A percentile compares a stretch with the other conserved stretches of the same genome.
Evolutionary conservation across 306 rosid species (phyloP).

Genomic region (Elaeagnus macrophylla): DNA sequence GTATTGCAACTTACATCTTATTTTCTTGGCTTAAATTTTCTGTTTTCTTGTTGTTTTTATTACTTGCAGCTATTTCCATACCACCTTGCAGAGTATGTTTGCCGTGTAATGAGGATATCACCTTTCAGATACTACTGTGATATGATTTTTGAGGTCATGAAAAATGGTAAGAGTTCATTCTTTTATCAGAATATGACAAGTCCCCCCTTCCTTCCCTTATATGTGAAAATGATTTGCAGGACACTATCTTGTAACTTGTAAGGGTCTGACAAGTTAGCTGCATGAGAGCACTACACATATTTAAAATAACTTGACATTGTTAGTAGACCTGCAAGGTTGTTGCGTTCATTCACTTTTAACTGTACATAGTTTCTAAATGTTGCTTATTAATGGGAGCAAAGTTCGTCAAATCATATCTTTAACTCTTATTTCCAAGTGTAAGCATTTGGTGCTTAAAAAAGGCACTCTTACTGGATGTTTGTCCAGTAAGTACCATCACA

Average conservation of each 20-base stretch:
- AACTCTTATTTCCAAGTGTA: too few relatives aligned
- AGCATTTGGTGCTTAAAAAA: too few relatives aligned
- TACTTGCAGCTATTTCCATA: conserved; percentile 88
- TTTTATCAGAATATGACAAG: too few relatives aligned
- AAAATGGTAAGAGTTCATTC: conserved; percentile 52
- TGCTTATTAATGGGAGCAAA: too few relatives aligned
- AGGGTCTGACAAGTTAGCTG: neutral
- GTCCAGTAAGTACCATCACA: neutral
- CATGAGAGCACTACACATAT: neutral
- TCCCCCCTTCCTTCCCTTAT: conserved; percentile 14
- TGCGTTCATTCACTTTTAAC: too few relatives aligned
- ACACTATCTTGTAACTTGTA: neutral
- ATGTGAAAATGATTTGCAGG: conserved; percentile 2
- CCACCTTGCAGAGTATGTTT: conserved; percentile 79
- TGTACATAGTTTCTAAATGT: too few relatives aligned
- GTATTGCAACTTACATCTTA: neutral
- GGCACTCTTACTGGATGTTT: neutral
- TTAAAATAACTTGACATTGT: neutral
- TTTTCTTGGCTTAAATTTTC: conserved; percentile 16
- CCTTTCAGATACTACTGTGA: conserved; percentile 93
- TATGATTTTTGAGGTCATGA: conserved; percentile 95
- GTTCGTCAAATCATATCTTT: too few relatives aligned
- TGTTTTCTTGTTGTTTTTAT: conserved; percentile 27
- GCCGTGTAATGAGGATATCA: conserved; percentile 89
- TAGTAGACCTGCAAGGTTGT: neutral